Conservation (phyloP, 805 yeast species). For the Saturnispora mendoncae region DNA sequence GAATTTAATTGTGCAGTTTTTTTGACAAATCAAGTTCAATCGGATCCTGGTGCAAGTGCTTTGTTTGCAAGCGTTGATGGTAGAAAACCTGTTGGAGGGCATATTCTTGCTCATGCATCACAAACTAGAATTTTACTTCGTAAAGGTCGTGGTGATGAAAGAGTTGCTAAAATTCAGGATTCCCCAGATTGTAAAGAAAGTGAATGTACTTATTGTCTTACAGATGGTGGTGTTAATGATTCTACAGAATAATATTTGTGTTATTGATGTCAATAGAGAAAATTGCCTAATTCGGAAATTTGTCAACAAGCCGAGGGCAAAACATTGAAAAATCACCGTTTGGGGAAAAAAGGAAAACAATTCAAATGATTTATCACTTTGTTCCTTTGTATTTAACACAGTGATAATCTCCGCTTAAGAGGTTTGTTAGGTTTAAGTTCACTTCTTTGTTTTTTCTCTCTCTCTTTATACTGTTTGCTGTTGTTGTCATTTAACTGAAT, state of each 20-base stretch:
- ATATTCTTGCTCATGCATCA: conserved; percentile 72
- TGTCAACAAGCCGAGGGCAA: conserved; percentile 9
- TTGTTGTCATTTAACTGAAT: conserved; percentile 9
- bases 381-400: conserved; percentile 1
- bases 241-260: conserved; percentile 26
- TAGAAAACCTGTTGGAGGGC: conserved; percentile 79
- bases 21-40: conserved; percentile 70
- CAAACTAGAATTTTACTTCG: conserved; percentile 65
- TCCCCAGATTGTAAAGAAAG: conserved; percentile 78
- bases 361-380: conserved; percentile 9
- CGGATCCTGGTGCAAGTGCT: conserved; percentile 78
- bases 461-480: not conserved
- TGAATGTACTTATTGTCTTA: conserved; percentile 66
- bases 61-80: conserved; percentile 76
- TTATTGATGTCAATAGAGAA: conserved; percentile 3
- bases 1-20: conserved; percentile 73
- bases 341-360: conserved; percentile 10
- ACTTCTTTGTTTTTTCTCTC: not conserved
- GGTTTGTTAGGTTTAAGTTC: not conserved
- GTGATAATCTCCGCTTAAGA: not conserved
- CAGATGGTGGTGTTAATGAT: conserved; percentile 32
- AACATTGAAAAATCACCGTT: conserved; percentile 2
- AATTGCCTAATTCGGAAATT: conserved; percentile 8
- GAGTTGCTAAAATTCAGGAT: conserved; percentile 72
- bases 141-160: conserved; percentile 72